Conservation (phyloP, 2,329 filamentous ascomycete genomes). For the Trichothecium roseum region DNA sequence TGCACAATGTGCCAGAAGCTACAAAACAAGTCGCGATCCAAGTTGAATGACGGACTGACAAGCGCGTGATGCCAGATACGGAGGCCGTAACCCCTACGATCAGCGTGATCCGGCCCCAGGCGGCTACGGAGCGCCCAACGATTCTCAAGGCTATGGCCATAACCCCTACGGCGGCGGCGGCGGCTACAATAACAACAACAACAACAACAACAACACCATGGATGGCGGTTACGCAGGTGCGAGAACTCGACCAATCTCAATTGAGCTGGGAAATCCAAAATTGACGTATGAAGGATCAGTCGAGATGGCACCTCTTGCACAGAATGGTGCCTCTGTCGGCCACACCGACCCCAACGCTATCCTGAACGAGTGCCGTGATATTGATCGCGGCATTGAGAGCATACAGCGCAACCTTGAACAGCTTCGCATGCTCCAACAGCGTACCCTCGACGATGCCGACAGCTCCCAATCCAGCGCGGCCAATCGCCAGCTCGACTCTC, state of each 20-base stretch:
- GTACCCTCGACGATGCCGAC: conserved; percentile 65
- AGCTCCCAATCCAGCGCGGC: conserved; percentile 55
- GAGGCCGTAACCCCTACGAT: conserved; percentile 48
- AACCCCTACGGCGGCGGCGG: conserved; percentile 12
- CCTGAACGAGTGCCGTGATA: conserved; percentile 73
- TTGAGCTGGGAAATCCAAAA: neutral
- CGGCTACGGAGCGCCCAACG: conserved; percentile 9
- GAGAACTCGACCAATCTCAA: conserved; percentile 1
- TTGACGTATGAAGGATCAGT: conserved; percentile 23
- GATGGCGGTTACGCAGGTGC: conserved; percentile 20
- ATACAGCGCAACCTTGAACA: conserved; percentile 64
- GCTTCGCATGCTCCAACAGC: conserved; percentile 60
- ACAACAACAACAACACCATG: conserved; percentile 6
- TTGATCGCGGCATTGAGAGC: conserved; percentile 66
- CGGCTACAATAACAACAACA: conserved; percentile 10
- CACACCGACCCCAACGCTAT: conserved; percentile 60
- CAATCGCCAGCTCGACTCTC: conserved; percentile 59
- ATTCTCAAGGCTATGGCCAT: conserved; percentile 10
- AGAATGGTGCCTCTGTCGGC: conserved; percentile 36
- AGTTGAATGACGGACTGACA: conserved; percentile 17
- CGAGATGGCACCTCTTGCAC: conserved; percentile 60
- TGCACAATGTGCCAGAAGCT: neutral
- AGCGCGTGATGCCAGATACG: conserved; percentile 33
- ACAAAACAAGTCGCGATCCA: neutral
- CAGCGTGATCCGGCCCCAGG: conserved; percentile 33